A percentile compares a stretch with the other conserved stretches of the same genome.
These are phyloP conservation scores for Leccinum variabile DNA, from an alignment of 1,284 basidiomycete genomes.

Conservation along the genomic window DNA sequence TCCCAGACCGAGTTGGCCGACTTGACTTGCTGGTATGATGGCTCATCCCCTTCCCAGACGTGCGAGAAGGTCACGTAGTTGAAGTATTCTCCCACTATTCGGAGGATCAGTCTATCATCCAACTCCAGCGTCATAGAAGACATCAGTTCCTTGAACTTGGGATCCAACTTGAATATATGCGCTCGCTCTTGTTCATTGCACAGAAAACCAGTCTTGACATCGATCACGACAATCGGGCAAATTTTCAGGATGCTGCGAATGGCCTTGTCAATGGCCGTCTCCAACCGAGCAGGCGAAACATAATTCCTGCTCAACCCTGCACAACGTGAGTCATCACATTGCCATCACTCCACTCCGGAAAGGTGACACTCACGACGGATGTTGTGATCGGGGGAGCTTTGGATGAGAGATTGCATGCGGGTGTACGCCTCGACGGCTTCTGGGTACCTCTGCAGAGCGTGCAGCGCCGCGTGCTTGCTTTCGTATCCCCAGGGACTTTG, in stretches of 20 bases:
- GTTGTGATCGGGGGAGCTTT: neutral
- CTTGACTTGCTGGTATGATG: neutral
- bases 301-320: neutral
- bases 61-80: conserved; percentile 14
- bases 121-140: neutral
- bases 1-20: neutral
- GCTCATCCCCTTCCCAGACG: neutral
- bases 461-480: neutral
- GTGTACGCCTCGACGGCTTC: conserved; percentile 1
- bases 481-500: neutral
- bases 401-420: neutral
- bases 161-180: neutral
- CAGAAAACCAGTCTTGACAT: conserved; percentile 9
- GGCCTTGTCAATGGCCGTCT: neutral
- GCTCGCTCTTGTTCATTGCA: neutral
- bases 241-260: neutral
- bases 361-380: neutral
- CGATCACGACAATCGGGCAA: conserved; percentile 5
- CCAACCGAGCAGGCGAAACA: neutral
- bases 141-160: neutral
- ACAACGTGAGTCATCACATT: neutral
- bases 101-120: neutral
- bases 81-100: neutral
- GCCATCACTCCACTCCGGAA: neutral
- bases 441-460: neutral